Evolutionary conservation across 768 basidiomycete species (phyloP).

Genomic region (Rhizopogon vesiculosus): DNA sequence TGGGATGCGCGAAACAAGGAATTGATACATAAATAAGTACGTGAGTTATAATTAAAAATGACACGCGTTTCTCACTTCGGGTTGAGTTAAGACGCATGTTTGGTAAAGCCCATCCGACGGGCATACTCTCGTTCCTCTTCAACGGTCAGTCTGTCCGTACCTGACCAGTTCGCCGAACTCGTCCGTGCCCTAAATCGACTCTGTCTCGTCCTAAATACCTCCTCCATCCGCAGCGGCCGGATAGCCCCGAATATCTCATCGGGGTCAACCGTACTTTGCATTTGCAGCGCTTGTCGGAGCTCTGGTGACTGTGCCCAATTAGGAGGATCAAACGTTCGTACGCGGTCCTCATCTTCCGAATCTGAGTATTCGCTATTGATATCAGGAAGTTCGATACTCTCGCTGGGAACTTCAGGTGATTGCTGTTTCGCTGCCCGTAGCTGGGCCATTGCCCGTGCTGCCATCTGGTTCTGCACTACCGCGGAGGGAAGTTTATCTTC

Average conservation of each 20-base stretch:
- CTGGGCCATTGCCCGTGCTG: constrained; percentile 65
- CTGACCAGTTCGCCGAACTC: constrained; percentile 94
- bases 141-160: constrained; percentile 79
- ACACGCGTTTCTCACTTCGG: constrained; percentile 9
- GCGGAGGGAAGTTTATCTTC: constrained; percentile 57
- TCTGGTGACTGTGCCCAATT: constrained; percentile 92
- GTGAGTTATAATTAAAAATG: not conserved
- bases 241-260: constrained; percentile 92
- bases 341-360: constrained; percentile 85
- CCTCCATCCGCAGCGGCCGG: constrained; percentile 84
- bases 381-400: constrained; percentile 89
- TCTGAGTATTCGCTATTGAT: constrained; percentile 97
- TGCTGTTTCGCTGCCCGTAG: constrained; percentile 52
- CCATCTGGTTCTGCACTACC: constrained; percentile 61
- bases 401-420: constrained; percentile 52
- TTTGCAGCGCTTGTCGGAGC: constrained; percentile 69
- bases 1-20: not conserved
- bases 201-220: constrained; percentile 77
- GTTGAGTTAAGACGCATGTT: constrained; percentile 11
- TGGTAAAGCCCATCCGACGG: constrained; percentile 81
- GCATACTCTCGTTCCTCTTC: constrained; percentile 89
- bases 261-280: constrained; percentile 84
- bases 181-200: constrained; percentile 85
- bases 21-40: not conserved
- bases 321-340: constrained; percentile 68